Conservation (phyloP, 352 stramenopile species). For the Globisporangium mamillatum region DNA sequence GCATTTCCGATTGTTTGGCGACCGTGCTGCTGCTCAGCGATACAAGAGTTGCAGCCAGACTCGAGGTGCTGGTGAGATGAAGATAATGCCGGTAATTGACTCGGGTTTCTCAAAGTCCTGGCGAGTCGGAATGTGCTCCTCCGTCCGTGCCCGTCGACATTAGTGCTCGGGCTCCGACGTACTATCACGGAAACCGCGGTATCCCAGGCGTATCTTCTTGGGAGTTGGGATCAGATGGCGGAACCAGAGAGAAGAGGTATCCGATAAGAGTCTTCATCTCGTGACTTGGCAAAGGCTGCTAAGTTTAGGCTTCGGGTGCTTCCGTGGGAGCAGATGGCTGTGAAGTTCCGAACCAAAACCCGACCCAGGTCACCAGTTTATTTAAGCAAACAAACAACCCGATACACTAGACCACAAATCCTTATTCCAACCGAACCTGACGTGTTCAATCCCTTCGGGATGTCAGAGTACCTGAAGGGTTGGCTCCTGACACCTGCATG, state of each 20-base stretch:
- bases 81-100: neutral
- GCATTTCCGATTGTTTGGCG: conserved; percentile 7
- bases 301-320: neutral
- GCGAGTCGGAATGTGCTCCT: conserved; percentile 1
- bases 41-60: neutral
- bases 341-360: neutral
- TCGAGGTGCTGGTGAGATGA: neutral
- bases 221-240: neutral
- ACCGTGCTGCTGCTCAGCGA: neutral
- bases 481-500: neutral
- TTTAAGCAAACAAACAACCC: neutral
- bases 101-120: neutral
- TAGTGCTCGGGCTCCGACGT: neutral
- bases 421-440: neutral
- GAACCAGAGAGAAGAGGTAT: neutral
- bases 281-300: neutral
- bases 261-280: neutral
- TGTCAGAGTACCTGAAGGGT: neutral
- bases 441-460: neutral
- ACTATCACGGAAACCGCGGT: neutral
- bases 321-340: neutral
- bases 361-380: neutral
- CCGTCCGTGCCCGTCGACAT: neutral
- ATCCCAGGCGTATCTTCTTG: neutral
- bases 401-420: neutral